Evolutionary conservation across 164 flowering plant species (phyloP).

Genomic region (Buxus sempervirens): DNA sequence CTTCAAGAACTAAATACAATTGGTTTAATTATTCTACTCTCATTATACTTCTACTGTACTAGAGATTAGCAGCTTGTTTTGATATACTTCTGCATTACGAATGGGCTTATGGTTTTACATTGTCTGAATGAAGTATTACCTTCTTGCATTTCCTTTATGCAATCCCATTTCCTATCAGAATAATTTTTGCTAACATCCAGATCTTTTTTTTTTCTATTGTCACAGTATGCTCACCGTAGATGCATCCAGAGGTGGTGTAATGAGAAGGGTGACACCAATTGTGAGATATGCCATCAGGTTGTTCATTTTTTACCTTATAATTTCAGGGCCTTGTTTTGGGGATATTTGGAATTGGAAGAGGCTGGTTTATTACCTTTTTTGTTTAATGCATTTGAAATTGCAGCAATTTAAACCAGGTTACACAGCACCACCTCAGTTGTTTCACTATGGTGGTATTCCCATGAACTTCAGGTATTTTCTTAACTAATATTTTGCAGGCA

Average conservation of each 20-base stretch:
- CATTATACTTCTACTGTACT: no score
- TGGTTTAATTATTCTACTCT: no score
- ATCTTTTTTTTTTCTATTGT: conserved; percentile 11
- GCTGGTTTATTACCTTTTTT: not conserved
- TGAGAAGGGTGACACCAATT: conserved; percentile 81
- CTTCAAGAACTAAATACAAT: no score
- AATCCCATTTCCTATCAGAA: not conserved
- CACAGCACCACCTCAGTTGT: conserved; percentile 61
- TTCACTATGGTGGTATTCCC: conserved; percentile 51
- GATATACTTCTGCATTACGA: no score
- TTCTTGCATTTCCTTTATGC: no score
- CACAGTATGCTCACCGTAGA: conserved; percentile 89
- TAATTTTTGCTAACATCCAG: not conserved
- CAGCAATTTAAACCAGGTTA: conserved; percentile 71
- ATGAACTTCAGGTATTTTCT: conserved; percentile 62
- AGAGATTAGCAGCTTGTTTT: not conserved
- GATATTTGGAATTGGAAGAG: no score
- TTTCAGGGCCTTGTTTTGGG: no score
- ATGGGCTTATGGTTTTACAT: no score
- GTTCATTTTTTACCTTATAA: no score
- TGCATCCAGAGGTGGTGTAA: conserved; percentile 95
- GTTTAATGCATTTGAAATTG: conserved; percentile 22
- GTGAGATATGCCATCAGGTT: conserved; percentile 95
- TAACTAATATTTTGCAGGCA: not conserved
- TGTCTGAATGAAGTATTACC: no score